Evolutionary conservation across 306 rosid genomes (phyloP), one percentile per base, ranked within the genome.

Genomic region (Argentina anserina): DNA sequence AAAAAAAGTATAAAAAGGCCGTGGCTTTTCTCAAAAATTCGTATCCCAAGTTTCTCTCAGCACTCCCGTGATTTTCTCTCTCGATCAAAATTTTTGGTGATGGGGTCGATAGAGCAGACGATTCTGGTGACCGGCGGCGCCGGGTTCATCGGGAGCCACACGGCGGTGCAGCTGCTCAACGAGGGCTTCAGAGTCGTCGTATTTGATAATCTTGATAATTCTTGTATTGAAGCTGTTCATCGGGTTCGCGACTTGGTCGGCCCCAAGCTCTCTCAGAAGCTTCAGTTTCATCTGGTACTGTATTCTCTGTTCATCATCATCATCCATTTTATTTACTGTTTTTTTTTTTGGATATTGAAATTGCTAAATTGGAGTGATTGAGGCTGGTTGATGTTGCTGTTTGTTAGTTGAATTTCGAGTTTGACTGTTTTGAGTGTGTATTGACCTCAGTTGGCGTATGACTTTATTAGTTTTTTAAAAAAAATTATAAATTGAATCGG

Each of bases 61-160:
- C n/a, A n/a, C 9, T 12, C 21, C 63, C 17, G 33, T 52, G 18
- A 58, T 37, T 49, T 15, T 33, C 59, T 33, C 41, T 52, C 15
- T 41, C 4, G 5, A 53, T 55, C 36, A 14, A 9, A 12, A 12
- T 13, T 52, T n/a, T n/a, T n/a, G n/a, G 25, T 41, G 8, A 76
- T 89, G 84, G 87, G 85, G 87, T 88, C 78, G 20, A 79, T 70
- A 9, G 86, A 73, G 59, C 89, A 83, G 80, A 84, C 75, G 66
- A 84, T 94, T 65, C 87, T 94, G 43, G 92, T 91, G 1, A 94
- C 99, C 31, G 97, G 97, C 0, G 96, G 97, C 7, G 92, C 98
- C 4, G 96, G 98, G 0, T 94, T 91, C 81, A 89, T 94, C 12
- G 97, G 96, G 43, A 86, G 85, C 69, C 98, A 94, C 87, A 94